Evolutionary conservation across 257 asterid genomes (phyloP), one percentile per base, ranked within the genome.

Genomic region (Plantago ovata): DNA sequence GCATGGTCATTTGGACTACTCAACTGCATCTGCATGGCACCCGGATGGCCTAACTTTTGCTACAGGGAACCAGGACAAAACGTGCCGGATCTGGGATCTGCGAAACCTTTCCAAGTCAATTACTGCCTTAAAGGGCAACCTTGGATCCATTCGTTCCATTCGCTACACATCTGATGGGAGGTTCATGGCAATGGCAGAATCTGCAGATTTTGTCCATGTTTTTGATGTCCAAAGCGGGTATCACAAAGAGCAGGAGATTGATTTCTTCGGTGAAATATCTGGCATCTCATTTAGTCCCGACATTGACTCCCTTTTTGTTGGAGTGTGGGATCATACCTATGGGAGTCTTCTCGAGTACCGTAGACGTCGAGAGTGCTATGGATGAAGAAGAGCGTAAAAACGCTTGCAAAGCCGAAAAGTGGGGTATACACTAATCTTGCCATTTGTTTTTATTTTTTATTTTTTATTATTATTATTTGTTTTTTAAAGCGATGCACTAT

Each of bases 141-240:
- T 91, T 10, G 98, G 98, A 54, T 94, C 98, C 60, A 80, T 91
- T 46, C 85, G 95, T 15, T 91, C 98, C 13, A 78, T 91, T 53
- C 96, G 92, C 63, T 91, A 81, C 72, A 64, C 98, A 11, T 81
- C 86, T 4, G 98, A 91, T 61, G 98, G 98, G 18, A 69, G 86
- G 62, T 91, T 79, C 80, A 72, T 91, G 94, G 84, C 98, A 6
- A 91, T 87, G 95, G 95, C 98, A n/a, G 98, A 91, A 73, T 94
- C 96, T 55, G 98, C 95, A 10, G 98, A 91, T 68, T 91, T 81
- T 42, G 96, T 91, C 66, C 98, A 91, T 23, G 66, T 91, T 28
- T 87, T 84, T 47, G 96, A 87, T 62, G 94, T 87, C 19, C 48
- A 72, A 67, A 74, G 79, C 22, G 95, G 92, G 45, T 91, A 85